phyloP scores from a whole-genome alignment of 73 alveolate genomes.

The Stentor roeselii region DNA sequence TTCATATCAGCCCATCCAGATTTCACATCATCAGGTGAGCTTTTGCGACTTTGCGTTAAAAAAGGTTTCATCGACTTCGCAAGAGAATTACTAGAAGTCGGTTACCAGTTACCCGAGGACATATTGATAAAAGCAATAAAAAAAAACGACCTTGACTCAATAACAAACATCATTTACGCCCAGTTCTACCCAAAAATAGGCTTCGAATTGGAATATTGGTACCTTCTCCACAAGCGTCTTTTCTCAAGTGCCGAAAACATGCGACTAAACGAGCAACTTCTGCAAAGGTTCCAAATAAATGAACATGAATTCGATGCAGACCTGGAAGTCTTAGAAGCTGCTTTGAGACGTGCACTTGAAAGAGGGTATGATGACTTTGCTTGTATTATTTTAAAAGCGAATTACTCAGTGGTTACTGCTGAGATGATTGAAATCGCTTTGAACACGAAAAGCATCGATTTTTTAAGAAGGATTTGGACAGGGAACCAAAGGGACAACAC shows the following conservation, averaged over 20 bases:
- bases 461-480: slow-evolving; percentile 26
- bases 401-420: background rate
- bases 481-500: background rate
- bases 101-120: background rate
- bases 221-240: background rate
- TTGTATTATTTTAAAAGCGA: background rate
- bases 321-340: background rate
- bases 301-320: background rate
- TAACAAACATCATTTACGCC: background rate
- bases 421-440: slow-evolving; percentile 22
- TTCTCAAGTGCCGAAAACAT: background rate
- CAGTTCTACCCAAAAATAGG: background rate
- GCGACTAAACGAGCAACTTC: background rate
- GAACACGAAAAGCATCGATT: background rate
- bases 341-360: background rate
- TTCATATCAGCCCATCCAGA: background rate
- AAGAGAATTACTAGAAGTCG: background rate
- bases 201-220: background rate
- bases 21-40: slow-evolving; percentile 21
- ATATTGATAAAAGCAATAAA: slow-evolving; percentile 5
- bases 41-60: background rate
- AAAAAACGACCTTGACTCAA: background rate
- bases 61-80: slow-evolving; percentile 24
- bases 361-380: slow-evolving; percentile 28
- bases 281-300: background rate